phyloP scores from a whole-genome alignment of 2,329 filamentous ascomycete species.

The Colletotrichum limetticola region DNA sequence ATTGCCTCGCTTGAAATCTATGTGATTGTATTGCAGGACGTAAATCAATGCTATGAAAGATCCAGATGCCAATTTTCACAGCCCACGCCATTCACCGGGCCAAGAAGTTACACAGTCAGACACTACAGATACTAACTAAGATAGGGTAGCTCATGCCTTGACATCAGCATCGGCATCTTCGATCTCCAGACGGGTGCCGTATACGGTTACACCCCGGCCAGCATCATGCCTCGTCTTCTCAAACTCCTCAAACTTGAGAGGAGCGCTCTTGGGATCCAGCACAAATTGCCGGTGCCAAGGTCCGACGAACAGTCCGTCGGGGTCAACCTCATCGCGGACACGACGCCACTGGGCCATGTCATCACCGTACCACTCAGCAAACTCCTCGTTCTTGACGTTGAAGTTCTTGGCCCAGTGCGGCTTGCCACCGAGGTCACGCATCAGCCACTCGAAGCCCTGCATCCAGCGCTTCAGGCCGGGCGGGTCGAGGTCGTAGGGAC shows the following conservation, averaged over 20 bases:
- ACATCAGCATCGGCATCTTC: neutral
- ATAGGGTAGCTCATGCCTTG: neutral
- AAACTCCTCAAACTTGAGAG: slow-evolving; percentile 51
- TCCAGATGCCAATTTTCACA: neutral
- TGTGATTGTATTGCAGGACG: neutral
- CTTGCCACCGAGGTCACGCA: slow-evolving; percentile 83
- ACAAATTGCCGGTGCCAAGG: slow-evolving; percentile 87
- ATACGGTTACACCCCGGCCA: slow-evolving; percentile 23
- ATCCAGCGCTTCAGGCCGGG: slow-evolving; percentile 83
- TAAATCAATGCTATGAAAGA: neutral
- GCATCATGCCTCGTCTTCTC: slow-evolving; percentile 40
- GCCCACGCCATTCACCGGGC: neutral
- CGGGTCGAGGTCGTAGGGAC: slow-evolving; percentile 82
- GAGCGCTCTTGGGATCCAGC: slow-evolving; percentile 49
- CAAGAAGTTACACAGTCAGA: neutral
- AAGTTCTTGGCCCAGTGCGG: slow-evolving; percentile 99
- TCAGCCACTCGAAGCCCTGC: slow-evolving; percentile 89
- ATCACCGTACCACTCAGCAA: slow-evolving; percentile 75
- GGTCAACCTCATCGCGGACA: slow-evolving; percentile 77
- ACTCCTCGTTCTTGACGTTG: slow-evolving; percentile 63
- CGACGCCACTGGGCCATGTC: slow-evolving; percentile 74
- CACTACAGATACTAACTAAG: neutral
- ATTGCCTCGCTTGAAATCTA: neutral
- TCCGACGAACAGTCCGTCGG: slow-evolving; percentile 88
- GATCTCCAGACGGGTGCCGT: slow-evolving; percentile 13